Conservation (phyloP, 2,329 filamentous ascomycete genomes). For the Ophiostoma ips region DNA sequence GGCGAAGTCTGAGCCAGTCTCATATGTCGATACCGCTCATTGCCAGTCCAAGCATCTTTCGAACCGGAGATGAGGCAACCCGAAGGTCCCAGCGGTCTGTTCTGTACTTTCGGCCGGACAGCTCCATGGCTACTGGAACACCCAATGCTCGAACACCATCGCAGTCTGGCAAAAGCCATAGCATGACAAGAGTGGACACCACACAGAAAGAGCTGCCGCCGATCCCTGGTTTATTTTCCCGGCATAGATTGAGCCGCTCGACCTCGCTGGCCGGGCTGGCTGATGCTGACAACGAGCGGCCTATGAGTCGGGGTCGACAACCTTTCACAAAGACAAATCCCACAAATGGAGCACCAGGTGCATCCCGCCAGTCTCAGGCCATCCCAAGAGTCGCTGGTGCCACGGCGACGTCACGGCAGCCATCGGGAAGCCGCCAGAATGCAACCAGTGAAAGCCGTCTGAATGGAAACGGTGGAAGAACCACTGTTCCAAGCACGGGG, state of each 20-base stretch:
- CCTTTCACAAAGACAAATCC: constrained; percentile 1
- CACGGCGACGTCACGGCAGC: not conserved
- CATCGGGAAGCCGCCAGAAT: not conserved
- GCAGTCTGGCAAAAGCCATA: not conserved
- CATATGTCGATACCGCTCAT: constrained; percentile 16
- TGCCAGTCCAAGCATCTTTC: constrained; percentile 18
- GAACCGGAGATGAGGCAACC: not conserved
- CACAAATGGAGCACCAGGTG: not conserved
- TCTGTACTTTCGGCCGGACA: constrained; percentile 3
- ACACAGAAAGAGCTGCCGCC: not conserved
- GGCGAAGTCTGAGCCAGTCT: constrained; percentile 4
- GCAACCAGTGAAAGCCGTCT: not conserved
- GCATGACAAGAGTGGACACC: not conserved
- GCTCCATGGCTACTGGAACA: not conserved
- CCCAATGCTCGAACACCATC: not conserved
- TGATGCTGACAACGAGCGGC: not conserved
- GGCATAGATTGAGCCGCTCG: not conserved
- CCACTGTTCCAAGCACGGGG: not conserved
- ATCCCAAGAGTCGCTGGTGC: not conserved
- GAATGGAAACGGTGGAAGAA: too few relatives aligned
- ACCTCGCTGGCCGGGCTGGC: not conserved
- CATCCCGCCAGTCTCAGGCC: not conserved
- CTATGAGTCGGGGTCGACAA: constrained; percentile 11
- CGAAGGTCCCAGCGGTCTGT: not conserved
- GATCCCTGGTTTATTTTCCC: not conserved